These are phyloP conservation scores for Flaveria sonorensis DNA, from an alignment of 129 eudicot species.

Conservation along the genomic window DNA sequence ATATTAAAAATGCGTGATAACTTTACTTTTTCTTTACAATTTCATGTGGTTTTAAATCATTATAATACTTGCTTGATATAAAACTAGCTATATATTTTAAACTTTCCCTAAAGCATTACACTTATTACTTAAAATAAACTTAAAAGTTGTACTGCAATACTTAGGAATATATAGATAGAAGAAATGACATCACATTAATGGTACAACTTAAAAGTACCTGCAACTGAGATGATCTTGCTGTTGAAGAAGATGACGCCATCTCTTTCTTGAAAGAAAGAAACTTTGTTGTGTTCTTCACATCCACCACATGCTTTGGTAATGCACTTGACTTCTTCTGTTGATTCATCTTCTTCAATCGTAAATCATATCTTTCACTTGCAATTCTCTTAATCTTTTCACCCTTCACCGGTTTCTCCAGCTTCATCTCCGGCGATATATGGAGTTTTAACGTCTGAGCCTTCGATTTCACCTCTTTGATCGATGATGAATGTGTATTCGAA, in stretches of 20 bases:
- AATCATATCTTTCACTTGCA: constrained; percentile 33
- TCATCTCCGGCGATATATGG: neutral
- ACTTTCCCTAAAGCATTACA: too few relatives aligned
- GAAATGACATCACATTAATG: constrained; percentile 24
- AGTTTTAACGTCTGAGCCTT: neutral
- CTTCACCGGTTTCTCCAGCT: constrained; percentile 16
- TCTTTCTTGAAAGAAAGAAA: constrained; percentile 54
- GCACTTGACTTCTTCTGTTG: constrained; percentile 55
- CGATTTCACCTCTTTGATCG: neutral
- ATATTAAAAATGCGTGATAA: too few relatives aligned
- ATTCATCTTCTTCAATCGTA: constrained; percentile 34
- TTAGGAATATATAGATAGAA: constrained; percentile 24
- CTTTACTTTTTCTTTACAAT: too few relatives aligned
- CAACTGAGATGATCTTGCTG: constrained; percentile 49
- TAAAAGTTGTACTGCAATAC: constrained; percentile 3
- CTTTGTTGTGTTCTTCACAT: constrained; percentile 48
- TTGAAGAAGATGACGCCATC: constrained; percentile 46
- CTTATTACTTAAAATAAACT: too few relatives aligned
- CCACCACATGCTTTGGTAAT: constrained; percentile 46
- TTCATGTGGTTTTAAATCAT: too few relatives aligned
- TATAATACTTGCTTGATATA: too few relatives aligned
- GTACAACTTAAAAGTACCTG: constrained; percentile 46
- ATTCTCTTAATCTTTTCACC: constrained; percentile 32
- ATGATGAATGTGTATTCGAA: constrained; percentile 21
- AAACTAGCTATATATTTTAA: too few relatives aligned